Evolutionary conservation across 257 asterid species (phyloP).

Genomic region (Solanum medicagineum): DNA sequence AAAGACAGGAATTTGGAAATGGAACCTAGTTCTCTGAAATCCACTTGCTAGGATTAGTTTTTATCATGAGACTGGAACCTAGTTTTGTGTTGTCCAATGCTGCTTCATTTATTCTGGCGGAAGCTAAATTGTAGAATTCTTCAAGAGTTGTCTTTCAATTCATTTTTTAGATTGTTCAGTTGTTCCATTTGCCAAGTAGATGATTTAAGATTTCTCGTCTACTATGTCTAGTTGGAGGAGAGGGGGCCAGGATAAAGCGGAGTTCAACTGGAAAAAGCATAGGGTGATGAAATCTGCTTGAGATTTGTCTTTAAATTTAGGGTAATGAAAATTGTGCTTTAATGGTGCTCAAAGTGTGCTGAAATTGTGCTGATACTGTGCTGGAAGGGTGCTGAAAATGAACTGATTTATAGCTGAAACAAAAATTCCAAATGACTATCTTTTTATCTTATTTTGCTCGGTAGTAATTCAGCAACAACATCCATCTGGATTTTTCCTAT

Average conservation of each 20-base stretch:
- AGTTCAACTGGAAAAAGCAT: background rate
- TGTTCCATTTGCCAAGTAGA: background rate
- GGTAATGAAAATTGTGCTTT: background rate
- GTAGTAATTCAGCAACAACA: slow-evolving; percentile 44
- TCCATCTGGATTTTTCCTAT: slow-evolving; percentile 67
- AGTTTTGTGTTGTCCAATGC: background rate
- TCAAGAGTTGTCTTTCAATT: background rate
- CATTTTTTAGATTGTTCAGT: background rate
- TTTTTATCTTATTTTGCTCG: too few species aligned
- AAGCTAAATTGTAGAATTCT: background rate
- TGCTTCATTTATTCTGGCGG: background rate
- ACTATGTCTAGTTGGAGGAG: background rate
- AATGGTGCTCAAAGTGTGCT: background rate
- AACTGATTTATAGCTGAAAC: background rate
- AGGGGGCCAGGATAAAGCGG: background rate
- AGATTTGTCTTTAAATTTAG: background rate
- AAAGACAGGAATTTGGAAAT: background rate
- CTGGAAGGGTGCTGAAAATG: background rate
- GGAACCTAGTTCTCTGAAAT: background rate
- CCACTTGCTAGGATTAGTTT: background rate
- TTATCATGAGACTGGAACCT: background rate
- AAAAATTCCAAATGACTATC: background rate
- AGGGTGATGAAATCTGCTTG: background rate
- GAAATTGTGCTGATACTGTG: background rate
- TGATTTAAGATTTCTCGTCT: background rate